These are phyloP conservation scores for Solanum tarapatanum DNA, from an alignment of 257 asterid species.

Conservation along the genomic window DNA sequence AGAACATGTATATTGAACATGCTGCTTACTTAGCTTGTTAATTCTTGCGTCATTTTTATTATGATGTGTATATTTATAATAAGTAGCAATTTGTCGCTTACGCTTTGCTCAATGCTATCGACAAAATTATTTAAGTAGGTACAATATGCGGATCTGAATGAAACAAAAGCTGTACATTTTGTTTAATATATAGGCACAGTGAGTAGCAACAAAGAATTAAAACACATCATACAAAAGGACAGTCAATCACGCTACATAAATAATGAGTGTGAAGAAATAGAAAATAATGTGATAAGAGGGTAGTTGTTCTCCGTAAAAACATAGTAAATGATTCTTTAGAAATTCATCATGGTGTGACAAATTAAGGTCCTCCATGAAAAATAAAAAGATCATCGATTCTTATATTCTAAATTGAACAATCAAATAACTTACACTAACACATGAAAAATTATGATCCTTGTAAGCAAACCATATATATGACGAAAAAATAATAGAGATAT, in stretches of 20 bases:
- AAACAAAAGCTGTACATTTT: not conserved
- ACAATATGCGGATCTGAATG: not conserved
- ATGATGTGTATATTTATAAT: too few relatives aligned
- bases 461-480: too few relatives aligned
- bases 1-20: not conserved
- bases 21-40: too few relatives aligned
- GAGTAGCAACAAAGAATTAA: not conserved
- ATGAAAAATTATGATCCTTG: not conserved
- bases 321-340: not conserved
- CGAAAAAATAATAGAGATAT: too few relatives aligned
- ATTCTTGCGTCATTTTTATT: too few relatives aligned
- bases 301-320: not conserved
- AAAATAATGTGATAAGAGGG: not conserved
- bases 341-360: not conserved
- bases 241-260: not conserved
- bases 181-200: not conserved
- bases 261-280: not conserved
- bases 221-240: not conserved
- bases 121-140: not conserved
- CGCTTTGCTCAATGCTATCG: not conserved
- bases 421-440: not conserved
- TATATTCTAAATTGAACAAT: too few relatives aligned
- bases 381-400: not conserved
- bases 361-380: not conserved
- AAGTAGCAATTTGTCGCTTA: not conserved